Conservation (phyloP, 176 grass and related monocot species). For the Oryza meyeriana region DNA sequence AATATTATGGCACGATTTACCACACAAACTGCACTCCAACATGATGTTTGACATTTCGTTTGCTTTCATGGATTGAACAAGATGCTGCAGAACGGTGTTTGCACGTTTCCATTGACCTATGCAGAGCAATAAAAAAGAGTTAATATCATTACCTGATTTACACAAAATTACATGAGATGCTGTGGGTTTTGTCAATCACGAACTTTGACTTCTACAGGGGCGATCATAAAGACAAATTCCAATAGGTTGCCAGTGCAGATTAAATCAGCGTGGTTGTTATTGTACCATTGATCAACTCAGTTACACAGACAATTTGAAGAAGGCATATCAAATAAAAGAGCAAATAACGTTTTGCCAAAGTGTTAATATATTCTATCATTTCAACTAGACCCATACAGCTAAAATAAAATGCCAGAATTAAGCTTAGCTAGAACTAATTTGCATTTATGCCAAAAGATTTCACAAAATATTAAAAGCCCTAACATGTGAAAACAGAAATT, state of each 20-base stretch:
- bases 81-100: conserved; percentile 61
- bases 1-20: conserved; percentile 39
- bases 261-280: background rate
- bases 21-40: conserved; percentile 39
- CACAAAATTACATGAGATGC: conserved; percentile 4
- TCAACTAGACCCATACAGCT: background rate
- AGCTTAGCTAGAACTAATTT: conserved; percentile 1
- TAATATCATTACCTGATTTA: conserved; percentile 2
- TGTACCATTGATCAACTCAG: background rate
- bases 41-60: conserved; percentile 23
- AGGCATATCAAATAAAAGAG: conserved; percentile 10
- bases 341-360: background rate
- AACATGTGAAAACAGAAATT: conserved; percentile 4
- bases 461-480: conserved; percentile 1
- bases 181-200: background rate
- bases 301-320: background rate
- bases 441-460: conserved; percentile 9
- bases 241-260: background rate
- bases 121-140: conserved; percentile 20
- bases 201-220: conserved; percentile 3
- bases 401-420: background rate
- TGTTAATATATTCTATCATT: conserved; percentile 9
- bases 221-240: conserved; percentile 21
- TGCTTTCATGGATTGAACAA: conserved; percentile 59
- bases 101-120: conserved; percentile 86